Base-by-base conservation (phyloP, 1,284 basidiomycete species). In the Coniophora puteana region DNA sequence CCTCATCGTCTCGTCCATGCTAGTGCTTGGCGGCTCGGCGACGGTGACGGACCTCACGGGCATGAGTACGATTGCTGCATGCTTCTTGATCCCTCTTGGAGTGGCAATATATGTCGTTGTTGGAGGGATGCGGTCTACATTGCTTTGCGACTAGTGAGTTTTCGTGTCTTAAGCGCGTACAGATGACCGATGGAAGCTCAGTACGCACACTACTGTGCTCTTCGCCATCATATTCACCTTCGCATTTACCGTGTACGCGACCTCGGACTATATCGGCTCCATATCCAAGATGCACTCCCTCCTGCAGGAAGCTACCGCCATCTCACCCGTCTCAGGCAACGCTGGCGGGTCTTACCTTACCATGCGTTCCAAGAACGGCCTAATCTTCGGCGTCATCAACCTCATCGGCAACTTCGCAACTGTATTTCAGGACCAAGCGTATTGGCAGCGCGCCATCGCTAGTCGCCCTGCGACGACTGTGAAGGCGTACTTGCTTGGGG, bases 371-470 rank as follows among this genome's bases (percentile, higher is more conserved):
- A 78, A 80, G 59, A 76, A 83, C 41, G 93, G 90, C 0, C 65
- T 96, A 20, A 84, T 93, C 44, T 96, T 96, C 51, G 90, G 90
- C 18, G 79, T 93, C 8, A 86, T 94, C 63, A 93, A 93, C 61
- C 78, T 88, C 50, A 77, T 86, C 42, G 84, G 86, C 4, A 90
- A 90, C 65, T 91, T 91, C 50, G 83, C 80, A 1, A 89, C 84
- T 2, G 89, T 90, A 4, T 89, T 88, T 60, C 76, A 80, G 53
- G 86, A 89, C 46, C 77, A 82, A 51, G 80, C 80, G 23, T 87
- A 87, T 52, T 87, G 83, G 83, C 91, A 94, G 60, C 78, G 91
- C 24, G 91, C 90, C 3, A 93, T 95, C 53, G 92, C 93, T 1
- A 85, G 81, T 44, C 72, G 83, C 21, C 92, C 91, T 0, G 79